Conservation (phyloP, 441 rosid species). For the Theobroma grandiflorum region DNA sequence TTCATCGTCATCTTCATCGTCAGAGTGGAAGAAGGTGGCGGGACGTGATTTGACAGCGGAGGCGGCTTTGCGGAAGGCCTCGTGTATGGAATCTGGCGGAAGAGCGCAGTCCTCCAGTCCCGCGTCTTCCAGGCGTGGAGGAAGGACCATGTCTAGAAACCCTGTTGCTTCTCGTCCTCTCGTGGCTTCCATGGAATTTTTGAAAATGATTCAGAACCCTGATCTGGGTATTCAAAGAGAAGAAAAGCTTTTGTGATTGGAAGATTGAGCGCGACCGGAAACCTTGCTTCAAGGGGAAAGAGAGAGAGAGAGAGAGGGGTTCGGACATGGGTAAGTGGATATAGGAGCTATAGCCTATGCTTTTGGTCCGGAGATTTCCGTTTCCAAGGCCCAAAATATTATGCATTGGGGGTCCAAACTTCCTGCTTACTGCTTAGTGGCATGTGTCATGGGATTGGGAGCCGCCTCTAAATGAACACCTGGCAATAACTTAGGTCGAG, state of each 20-base stretch:
- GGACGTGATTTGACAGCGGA: constrained; percentile 66
- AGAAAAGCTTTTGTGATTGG: neutral
- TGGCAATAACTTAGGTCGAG: too few relatives aligned
- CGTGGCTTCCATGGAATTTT: constrained; percentile 49
- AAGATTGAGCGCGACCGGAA: neutral
- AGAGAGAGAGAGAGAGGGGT: neutral
- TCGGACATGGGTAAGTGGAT: too few relatives aligned
- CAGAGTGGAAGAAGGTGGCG: constrained; percentile 40
- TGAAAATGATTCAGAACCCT: neutral
- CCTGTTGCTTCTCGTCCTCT: constrained; percentile 37
- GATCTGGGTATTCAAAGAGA: neutral
- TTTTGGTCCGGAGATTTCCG: too few relatives aligned
- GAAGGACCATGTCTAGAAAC: constrained; percentile 56
- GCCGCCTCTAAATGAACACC: too few relatives aligned
- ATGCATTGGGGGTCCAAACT: too few relatives aligned
- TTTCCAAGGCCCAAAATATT: too few relatives aligned
- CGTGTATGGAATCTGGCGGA: constrained; percentile 72
- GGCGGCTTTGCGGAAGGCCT: constrained; percentile 83
- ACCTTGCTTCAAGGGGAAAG: neutral
- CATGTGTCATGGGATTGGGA: too few relatives aligned
- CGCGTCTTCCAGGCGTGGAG: constrained; percentile 80
- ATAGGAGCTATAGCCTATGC: too few relatives aligned
- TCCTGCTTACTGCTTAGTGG: too few relatives aligned
- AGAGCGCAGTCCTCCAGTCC: constrained; percentile 89
- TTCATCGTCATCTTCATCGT: constrained; percentile 41